Evolutionary conservation across 1,284 basidiomycete species (phyloP), one percentile per base, ranked within the genome.

Genomic region (Sanghuangporus weigelae): DNA sequence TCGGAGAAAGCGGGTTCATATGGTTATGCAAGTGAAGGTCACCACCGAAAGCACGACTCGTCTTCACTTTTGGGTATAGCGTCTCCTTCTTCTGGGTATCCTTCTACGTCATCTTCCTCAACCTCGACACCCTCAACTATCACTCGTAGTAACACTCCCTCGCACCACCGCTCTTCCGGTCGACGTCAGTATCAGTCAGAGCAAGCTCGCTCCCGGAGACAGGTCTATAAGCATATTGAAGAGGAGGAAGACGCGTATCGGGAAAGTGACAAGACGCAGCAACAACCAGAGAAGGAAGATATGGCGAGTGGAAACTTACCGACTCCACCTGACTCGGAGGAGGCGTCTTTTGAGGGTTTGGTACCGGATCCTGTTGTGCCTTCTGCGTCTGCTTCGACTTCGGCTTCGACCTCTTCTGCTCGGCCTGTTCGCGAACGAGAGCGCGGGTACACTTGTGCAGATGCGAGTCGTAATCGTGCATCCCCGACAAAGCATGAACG

Each of bases 251-350:
- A 7, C 16, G n/a, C 3, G 16, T 12, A 46, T 46, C 16, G 12
- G 44, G 6, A 8, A 5, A n/a, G 31, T 35, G 21, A 51, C 7
- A 23, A 6, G 49, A 2, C 7, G 2, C 19, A 51, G 8, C 7
- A 5, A 11, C 19, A 26, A 14, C 19, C 49, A 51, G 49, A n/a
- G 12, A 44, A 44, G 2, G 42, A 31, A 12, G 7, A 26, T 14
- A 2, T 26, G 21, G 26, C 2, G 19, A 35, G n/a, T 23, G 40
- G 57, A n/a, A 55, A 60, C 16, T 39, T 65, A 4, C 60, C 55
- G 46, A 65, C 63, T 1, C 63, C 63, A 4, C 63, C 63, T 8
- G 59, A 61, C 11, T 65, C 63, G 11, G 62, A 63, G 16, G 40
- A 59, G 50, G 51, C 62, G 19, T 63, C 57, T 7, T 44, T n/a